Base-by-base conservation (phyloP, 257 asterid species). In the Solanum stenotomum region DNA sequence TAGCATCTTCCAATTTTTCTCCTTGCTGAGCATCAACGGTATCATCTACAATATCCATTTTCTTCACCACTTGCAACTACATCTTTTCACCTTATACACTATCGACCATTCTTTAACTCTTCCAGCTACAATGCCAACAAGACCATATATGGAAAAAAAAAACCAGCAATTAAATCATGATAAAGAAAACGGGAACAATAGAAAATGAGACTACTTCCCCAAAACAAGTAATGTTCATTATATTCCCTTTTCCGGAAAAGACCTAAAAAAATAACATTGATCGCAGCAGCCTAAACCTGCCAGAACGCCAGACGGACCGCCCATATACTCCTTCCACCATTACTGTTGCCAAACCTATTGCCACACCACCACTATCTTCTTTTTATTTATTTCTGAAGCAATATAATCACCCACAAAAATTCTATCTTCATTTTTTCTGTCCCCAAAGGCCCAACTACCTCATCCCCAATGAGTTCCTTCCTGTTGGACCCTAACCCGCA, bases 1-100 rank as follows among this genome's bases (percentile, higher is more conserved):
- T 97, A 86, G 99, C 99, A 88, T 95, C 94, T 93, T 93, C 94
- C 89, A 97, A 96, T 91, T 91, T 94, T 89, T 91, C 96, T 90
- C 98, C 91, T 34, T 98, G 37, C 59, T 93, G 91, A 90, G 88
- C 76, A 63, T 93, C 93, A 87, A 95, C 85, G 8, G 95, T 95
- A 87, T 93, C 98, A 85, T 93, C 94, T 77, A 90, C 38, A 76
- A 90, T 91, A 88, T 87, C 92, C 85, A 89, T 68, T 74, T 89
- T 87, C 72, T n/a, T 89, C 68, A 25, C 87, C 87, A 74, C 65
- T 87, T 88, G 87, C 11, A 81, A 59, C 78, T 72, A 83, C 75
- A 25, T 90, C 89, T 90, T 91, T 75, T 85, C 89, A 87, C 40
- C 86, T 11, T 83, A 86, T 88, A 87, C 89, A 87, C 90, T 91